Conservation (phyloP, 2,329 filamentous ascomycete genomes). For the Colletotrichum abscissum region DNA sequence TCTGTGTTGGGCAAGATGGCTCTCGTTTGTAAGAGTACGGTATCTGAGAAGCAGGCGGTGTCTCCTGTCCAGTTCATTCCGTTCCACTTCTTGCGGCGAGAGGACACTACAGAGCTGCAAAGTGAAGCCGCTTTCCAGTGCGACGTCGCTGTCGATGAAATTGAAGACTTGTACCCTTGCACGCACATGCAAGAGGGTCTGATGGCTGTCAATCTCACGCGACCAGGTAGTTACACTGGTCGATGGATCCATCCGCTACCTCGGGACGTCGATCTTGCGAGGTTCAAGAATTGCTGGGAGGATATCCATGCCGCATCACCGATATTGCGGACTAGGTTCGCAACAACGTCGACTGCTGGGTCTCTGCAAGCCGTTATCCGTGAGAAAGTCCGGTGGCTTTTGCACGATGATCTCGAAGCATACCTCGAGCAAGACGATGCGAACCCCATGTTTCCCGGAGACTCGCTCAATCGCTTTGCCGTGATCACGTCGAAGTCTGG, state of each 20-base stretch:
- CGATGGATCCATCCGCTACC: conserved; percentile 33
- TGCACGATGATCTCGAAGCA: conserved; percentile 13
- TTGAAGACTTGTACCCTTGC: conserved; percentile 39
- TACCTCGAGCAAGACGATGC: conserved; percentile 23
- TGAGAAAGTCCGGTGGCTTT: background rate
- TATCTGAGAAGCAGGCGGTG: background rate
- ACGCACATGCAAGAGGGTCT: conserved; percentile 39
- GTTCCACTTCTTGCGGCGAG: background rate
- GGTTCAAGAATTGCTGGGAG: conserved; percentile 38
- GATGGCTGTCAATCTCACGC: conserved; percentile 40
- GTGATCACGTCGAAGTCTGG: conserved; percentile 16
- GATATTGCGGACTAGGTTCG: conserved; percentile 39
- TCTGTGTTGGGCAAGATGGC: conserved; percentile 15
- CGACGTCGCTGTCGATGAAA: background rate
- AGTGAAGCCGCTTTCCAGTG: conserved; percentile 22
- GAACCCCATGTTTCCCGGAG: conserved; percentile 37
- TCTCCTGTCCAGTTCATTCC: background rate
- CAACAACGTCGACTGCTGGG: conserved; percentile 20
- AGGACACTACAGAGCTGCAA: background rate
- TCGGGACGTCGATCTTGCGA: conserved; percentile 11
- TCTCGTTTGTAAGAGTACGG: conserved; percentile 1
- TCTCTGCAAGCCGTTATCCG: conserved; percentile 62
- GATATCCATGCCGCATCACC: conserved; percentile 29
- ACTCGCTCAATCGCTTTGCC: conserved; percentile 37
- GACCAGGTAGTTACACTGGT: conserved; percentile 37